phyloP scores from a whole-genome alignment of 108 stramenopile species.

The Hondaea fermentalgiana region DNA sequence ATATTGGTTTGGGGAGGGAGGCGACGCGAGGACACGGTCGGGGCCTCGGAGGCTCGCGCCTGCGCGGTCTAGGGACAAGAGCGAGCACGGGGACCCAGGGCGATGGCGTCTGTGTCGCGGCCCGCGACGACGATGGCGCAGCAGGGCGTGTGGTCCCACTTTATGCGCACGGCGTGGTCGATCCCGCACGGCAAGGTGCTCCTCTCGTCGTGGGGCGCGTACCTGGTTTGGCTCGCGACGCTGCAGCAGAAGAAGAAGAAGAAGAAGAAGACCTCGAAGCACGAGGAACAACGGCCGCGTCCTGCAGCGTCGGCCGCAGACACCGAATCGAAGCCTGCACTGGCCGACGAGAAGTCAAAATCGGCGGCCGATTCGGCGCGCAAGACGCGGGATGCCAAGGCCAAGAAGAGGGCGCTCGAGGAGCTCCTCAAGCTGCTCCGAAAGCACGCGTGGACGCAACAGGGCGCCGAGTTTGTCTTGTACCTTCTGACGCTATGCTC shows the following conservation, averaged over 20 bases:
- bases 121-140: not conserved
- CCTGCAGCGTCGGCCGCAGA: not conserved
- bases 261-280: not conserved
- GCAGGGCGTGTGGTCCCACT: not conserved
- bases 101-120: too few species aligned
- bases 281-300: not conserved
- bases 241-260: not conserved
- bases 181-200: not conserved
- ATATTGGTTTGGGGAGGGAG: too few species aligned
- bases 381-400: not conserved
- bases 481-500: not conserved
- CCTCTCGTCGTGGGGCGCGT: not conserved
- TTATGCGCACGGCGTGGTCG: not conserved
- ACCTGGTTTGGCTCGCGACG: not conserved
- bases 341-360: not conserved
- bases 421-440: not conserved
- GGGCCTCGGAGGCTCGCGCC: too few species aligned
- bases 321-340: not conserved
- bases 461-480: not conserved
- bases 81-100: too few species aligned
- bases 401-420: not conserved
- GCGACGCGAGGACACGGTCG: too few species aligned
- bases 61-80: too few species aligned
- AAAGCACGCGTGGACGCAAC: not conserved
- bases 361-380: not conserved